Base-by-base conservation (phyloP, 2,329 filamentous ascomycete species). In the Diaporthe velutina region DNA sequence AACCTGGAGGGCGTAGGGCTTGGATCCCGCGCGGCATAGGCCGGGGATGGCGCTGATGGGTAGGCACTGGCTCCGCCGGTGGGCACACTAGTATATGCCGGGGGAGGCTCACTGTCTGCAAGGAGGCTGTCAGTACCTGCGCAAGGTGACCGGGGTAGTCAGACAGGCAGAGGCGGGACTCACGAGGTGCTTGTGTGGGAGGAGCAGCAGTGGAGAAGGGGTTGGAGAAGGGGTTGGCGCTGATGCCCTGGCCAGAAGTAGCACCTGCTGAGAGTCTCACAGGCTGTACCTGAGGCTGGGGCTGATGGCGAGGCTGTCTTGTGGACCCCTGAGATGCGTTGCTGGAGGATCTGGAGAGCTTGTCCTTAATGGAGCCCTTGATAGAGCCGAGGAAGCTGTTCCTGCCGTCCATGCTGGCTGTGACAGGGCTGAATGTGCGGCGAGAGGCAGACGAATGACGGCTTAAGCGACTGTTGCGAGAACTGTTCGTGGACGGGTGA, bases 281-380 rank as follows among this genome's bases (percentile, higher is more conserved):
- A 15, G 73, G 67, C 33, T 64, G 57, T 33, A 33, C 33, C 60
- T 75, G 58, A 17, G 40, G 71, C 70, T 52, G 74, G 45, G 28
- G 74, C 75, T n/a, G 77, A 60, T 76, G 77, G 77, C 10, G 78
- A 71, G 79, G 77, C 75, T 33, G 77, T 74, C 48, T 64, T 33
- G 33, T 13, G 60, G 76, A 54, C 13, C 64, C 22, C 55, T 57
- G 61, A 19, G 70, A 72, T 38, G 71, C n/a, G 52, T 75, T 75
- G 52, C 76, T 74, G 25, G 74, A 67, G 57, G 79, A 82, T 76
- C 78, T 79, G 28, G 80, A 80, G 33, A 85, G 66, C 77, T 82
- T 85, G 74, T 80, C 80, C 76, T 80, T 84, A 73, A 85, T 42
- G 38, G 77, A 78, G 64, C 79, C 79, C 60, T 84, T 80, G 57